Percentiles rank a stretch among this genome's conserved stretches.
Evolutionary conservation across 805 yeast species (phyloP).

Genomic region (Cyberlindnera petersonii): DNA sequence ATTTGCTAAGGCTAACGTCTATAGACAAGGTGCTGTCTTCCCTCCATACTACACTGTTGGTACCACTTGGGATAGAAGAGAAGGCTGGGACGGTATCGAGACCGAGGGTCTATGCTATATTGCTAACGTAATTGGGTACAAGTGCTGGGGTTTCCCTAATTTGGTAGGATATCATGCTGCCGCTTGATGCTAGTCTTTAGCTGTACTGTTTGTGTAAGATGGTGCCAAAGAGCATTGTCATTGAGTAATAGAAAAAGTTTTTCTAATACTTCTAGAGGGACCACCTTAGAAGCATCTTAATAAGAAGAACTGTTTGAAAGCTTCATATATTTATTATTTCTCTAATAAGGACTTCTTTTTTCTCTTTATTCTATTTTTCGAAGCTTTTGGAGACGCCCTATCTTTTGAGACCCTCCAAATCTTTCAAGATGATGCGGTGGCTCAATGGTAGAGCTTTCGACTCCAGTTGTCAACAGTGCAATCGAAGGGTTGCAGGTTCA

Average conservation of each 20-base stretch:
- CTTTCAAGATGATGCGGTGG: constrained; percentile 54
- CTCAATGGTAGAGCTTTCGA: constrained; percentile 80
- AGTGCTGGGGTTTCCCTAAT: constrained; percentile 50
- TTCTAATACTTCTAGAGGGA: too few relatives aligned
- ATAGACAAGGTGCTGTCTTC: constrained; percentile 43
- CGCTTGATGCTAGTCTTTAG: neutral
- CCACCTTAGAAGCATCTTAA: too few relatives aligned
- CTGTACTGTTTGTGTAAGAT: too few relatives aligned
- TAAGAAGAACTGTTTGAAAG: too few relatives aligned
- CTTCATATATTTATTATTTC: too few relatives aligned
- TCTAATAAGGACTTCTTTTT: too few relatives aligned
- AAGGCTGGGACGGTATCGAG: constrained; percentile 53
- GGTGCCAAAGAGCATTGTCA: too few relatives aligned
- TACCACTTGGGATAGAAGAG: constrained; percentile 40
- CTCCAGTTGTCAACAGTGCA: constrained; percentile 49
- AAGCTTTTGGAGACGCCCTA: neutral
- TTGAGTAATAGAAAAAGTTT: too few relatives aligned
- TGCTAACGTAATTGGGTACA: constrained; percentile 42
- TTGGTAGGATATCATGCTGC: constrained; percentile 21
- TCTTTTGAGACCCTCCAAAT: neutral
- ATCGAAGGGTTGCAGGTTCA: constrained; percentile 86
- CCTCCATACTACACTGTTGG: constrained; percentile 46
- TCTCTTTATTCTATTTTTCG: too few relatives aligned
- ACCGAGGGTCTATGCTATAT: constrained; percentile 51
- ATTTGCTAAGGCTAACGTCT: constrained; percentile 40